phyloP scores from a whole-genome alignment of 2,329 filamentous ascomycete genomes.

The Trichoderma sp. region DNA sequence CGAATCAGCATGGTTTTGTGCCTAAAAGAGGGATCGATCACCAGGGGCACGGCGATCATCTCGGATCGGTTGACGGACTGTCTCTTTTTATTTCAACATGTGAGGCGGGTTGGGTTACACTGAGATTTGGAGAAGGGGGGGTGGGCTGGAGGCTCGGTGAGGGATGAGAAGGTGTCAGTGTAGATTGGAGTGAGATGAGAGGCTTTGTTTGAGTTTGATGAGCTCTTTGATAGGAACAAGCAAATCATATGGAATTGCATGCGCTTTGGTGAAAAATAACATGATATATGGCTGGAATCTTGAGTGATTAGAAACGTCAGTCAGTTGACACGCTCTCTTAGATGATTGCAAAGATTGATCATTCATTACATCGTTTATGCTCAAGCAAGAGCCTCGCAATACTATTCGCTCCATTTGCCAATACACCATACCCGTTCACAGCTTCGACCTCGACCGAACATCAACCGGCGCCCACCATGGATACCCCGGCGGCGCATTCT shows the following conservation, averaged over 20 bases:
- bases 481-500: constrained; percentile 60
- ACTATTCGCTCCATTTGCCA: neutral
- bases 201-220: neutral
- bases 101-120: constrained; percentile 7
- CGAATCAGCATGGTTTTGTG: neutral
- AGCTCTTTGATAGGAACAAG: neutral
- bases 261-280: neutral
- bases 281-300: neutral
- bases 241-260: neutral
- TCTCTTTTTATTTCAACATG: neutral
- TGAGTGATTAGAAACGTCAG: neutral
- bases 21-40: constrained; percentile 14
- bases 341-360: neutral
- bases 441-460: constrained; percentile 35
- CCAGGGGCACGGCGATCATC: constrained; percentile 23
- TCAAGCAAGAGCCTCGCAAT: neutral
- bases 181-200: neutral
- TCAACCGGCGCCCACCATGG: constrained; percentile 66
- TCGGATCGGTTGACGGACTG: neutral
- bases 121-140: neutral
- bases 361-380: neutral
- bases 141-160: constrained; percentile 17
- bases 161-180: neutral
- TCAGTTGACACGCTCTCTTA: neutral
- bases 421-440: constrained; percentile 24